Evolutionary conservation across 73 alveolate genomes (phyloP).

Genomic region (Tetrahymena thermophila): DNA sequence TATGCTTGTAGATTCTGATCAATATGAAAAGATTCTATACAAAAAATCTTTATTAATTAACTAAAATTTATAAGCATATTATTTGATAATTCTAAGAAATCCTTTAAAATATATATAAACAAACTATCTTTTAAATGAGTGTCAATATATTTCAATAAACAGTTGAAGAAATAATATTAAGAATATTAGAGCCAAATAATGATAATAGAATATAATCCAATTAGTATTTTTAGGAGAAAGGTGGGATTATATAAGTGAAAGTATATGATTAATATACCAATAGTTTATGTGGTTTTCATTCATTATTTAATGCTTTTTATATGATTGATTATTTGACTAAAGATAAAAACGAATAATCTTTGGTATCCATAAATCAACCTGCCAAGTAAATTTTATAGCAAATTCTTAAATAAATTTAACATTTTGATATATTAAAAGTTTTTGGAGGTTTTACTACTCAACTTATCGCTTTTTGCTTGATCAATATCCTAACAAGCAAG

Average conservation of each 20-base stretch:
- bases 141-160: too few relatives aligned
- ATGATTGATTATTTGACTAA: neutral
- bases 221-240: neutral
- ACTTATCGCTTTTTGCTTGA: neutral
- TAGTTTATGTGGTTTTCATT: neutral
- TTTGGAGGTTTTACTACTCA: neutral
- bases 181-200: neutral
- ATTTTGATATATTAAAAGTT: neutral
- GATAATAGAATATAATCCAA: neutral
- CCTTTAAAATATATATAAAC: neutral
- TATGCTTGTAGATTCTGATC: neutral
- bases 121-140: neutral
- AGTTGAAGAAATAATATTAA: neutral
- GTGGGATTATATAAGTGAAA: neutral
- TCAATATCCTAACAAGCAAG: neutral
- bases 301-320: neutral
- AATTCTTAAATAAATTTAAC: neutral
- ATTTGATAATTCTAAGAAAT: too few relatives aligned
- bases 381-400: neutral
- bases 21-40: neutral
- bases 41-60: too few relatives aligned
- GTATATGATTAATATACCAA: neutral
- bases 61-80: neutral
- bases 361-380: neutral
- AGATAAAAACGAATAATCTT: neutral